Evolutionary conservation across 495 filamentous ascomycete genomes (phyloP).

Genomic region (Hyphodiscus hymeniophilus): DNA sequence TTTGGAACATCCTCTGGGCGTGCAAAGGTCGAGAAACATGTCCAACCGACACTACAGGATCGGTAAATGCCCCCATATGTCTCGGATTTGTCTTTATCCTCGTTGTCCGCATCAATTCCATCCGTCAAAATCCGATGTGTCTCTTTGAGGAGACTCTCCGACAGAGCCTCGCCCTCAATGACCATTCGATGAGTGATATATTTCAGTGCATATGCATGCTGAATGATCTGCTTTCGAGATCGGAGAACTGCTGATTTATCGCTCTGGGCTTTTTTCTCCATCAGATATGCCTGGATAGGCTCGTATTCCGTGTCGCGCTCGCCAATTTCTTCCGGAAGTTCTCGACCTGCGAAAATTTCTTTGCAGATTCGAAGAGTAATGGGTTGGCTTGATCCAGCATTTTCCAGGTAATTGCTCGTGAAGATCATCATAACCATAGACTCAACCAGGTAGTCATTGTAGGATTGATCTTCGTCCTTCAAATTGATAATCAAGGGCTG

Average conservation of each 20-base stretch:
- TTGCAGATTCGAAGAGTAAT: slow-evolving; percentile 17
- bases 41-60: neutral
- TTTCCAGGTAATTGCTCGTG: slow-evolving; percentile 4
- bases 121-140: slow-evolving; percentile 27
- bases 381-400: slow-evolving; percentile 12
- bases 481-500: neutral
- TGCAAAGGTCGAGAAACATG: neutral
- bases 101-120: slow-evolving; percentile 1
- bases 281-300: neutral
- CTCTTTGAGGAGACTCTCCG: slow-evolving; percentile 26
- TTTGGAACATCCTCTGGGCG: neutral
- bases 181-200: slow-evolving; percentile 21
- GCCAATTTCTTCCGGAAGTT: neutral
- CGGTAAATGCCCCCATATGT: slow-evolving; percentile 1
- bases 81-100: slow-evolving; percentile 1
- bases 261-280: neutral
- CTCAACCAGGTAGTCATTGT: neutral
- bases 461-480: neutral
- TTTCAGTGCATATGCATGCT: slow-evolving; percentile 27
- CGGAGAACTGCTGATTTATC: slow-evolving; percentile 8
- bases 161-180: slow-evolving; percentile 18
- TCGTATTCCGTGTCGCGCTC: slow-evolving; percentile 6
- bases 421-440: neutral
- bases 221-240: slow-evolving; percentile 23
- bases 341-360: slow-evolving; percentile 11